Base-by-base conservation (phyloP, 352 stramenopile species). In the Globisporangium nagaii region DNA sequence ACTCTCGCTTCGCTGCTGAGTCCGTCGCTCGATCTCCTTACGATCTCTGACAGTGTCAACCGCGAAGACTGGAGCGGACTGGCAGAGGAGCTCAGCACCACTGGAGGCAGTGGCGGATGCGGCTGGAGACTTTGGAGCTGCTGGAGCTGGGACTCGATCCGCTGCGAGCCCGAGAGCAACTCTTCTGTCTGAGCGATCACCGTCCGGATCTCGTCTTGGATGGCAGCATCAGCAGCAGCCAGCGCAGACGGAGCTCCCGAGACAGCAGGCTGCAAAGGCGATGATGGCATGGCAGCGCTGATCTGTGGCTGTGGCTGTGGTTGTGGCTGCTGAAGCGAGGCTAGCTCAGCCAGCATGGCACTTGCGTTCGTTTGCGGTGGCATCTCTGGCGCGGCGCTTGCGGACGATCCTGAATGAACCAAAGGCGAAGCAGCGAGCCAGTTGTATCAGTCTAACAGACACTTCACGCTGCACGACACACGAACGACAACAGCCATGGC, bases 171-270 rank as follows among this genome's bases (percentile, higher is more conserved):
- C 10, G 37, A 52, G 27, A 63, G 34, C 28, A 63, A 31, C 30
- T 59, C 24, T 31, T 63, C 48, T 4, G 56, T 63, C 50, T 63
- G 48, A 15, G 56, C 39, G 27, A 63, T 46, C 48, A 60, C 45
- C 37, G 56, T 34, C 12, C 32, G 56, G 31, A 63, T 63, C 32
- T 63, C 56, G 39, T 55, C 34, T n/a, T 50, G 43, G 27, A 50
- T 50, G 0, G 31, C 43, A 15, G 27, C 27, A 19, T 50, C 43
- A 25, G 6, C 27, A 37, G 10, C 11, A 10, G 10, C n/a, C n/a
- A n/a, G n/a, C n/a, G n/a, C n/a, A 19, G 17, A 11, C 1, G 25
- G 43, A 8, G 43, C 10, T 4, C 6, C 37, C 13, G n/a, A 27
- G 4, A 24, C n/a, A n/a, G n/a, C 7, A 15, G 17, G 15, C 25